Conservation (phyloP, 2,329 filamentous ascomycete genomes). For the Basipetospora chlamydospora region DNA sequence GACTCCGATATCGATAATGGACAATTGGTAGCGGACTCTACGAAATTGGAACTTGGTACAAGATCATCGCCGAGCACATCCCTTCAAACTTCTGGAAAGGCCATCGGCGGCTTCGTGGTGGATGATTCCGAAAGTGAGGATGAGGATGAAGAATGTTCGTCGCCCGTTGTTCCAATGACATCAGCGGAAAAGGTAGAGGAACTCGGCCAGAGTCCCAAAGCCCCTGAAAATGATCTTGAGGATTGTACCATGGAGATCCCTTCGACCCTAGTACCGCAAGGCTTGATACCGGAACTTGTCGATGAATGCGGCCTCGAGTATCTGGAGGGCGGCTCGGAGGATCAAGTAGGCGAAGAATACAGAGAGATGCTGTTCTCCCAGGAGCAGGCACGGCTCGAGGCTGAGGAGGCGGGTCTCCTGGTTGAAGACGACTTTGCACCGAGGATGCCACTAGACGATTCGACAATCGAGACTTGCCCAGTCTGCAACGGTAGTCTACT, state of each 20-base stretch:
- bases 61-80: background rate
- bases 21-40: background rate
- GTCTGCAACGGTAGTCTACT: constrained; percentile 56
- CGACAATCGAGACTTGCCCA: constrained; percentile 43
- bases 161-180: too few species aligned
- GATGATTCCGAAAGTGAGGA: constrained; percentile 51
- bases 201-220: too few species aligned
- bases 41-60: background rate
- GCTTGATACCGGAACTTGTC: background rate
- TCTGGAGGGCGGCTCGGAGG: constrained; percentile 22
- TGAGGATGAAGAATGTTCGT: too few species aligned
- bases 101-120: constrained; percentile 38
- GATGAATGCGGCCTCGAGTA: background rate
- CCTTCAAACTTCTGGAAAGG: constrained; percentile 7
- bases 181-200: too few species aligned
- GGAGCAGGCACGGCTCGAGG: constrained; percentile 55
- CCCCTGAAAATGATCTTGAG: too few species aligned
- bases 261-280: too few species aligned
- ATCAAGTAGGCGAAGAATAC: constrained; percentile 47
- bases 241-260: too few species aligned
- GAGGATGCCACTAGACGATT: constrained; percentile 16
- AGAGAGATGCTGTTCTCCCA: constrained; percentile 58
- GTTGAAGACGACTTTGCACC: constrained; percentile 17
- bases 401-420: constrained; percentile 33
- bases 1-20: constrained; percentile 2